Evolutionary conservation across 352 stramenopile species (phyloP), one percentile per base, ranked within the genome.

Genomic region (Globisporangium heterothallicum): DNA sequence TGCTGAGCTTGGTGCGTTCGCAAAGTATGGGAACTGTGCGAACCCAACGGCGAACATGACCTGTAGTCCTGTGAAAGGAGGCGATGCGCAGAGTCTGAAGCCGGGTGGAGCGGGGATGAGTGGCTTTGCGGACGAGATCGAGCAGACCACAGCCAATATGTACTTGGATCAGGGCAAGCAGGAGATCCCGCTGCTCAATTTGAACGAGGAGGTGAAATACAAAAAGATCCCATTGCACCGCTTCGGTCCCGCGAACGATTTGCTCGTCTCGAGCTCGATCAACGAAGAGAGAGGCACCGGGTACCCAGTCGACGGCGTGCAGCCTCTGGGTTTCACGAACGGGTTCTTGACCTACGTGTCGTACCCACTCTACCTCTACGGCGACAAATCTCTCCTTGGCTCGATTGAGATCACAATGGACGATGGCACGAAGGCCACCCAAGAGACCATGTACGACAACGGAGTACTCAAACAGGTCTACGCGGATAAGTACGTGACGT

Each of bases 321-420:
- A 74, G 46, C 57, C 56, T 1, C 27, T 66, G 52, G 53, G 61
- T 13, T 74, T 73, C 58, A 62, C 58, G 51, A 51, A 26, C 7
- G 68, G 65, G 9, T 78, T 78, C 51, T 35, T 72, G 16, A 58
- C 65, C 14, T 78, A 68, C 44, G 48, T 78, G 32, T 73, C 65
- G 48, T 74, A 68, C 56, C 65, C 68, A 16, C 6, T 78, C 21
- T 78, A 59, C 41, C 49, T 78, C 8, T 74, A 56, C 19, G 68
- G 64, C 5, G 55, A 78, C 48, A 53, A 54, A 21, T 57, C 55
- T 19, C 40, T 78, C 18, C 12, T 53, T 1, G 35, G 63, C 0
- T 43, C 12, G 2, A 61, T 78, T 5, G 53, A 74, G 30, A 49
- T 78, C 12, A 74, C 68, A 6, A 40, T 68, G 34, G 35, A 35